These are phyloP conservation scores for Echinosphaeria canescens DNA, from an alignment of 2,329 filamentous ascomycete species.

Conservation along the genomic window DNA sequence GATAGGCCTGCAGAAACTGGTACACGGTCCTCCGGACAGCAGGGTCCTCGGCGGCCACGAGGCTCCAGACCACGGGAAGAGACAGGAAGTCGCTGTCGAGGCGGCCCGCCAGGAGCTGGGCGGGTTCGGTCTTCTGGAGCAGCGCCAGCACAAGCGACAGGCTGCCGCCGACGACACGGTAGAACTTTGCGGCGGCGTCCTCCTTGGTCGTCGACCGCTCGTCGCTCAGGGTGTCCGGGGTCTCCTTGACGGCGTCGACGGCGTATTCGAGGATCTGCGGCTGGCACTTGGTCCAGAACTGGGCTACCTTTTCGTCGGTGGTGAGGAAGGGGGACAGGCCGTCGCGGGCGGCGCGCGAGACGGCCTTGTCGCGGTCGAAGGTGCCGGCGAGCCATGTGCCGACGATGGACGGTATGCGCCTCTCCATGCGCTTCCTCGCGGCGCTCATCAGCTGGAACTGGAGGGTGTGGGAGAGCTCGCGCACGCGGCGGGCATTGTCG, in stretches of 20 bases:
- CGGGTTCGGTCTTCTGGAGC: conserved; percentile 33
- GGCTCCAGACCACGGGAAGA: conserved; percentile 43
- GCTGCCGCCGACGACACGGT: conserved; percentile 41
- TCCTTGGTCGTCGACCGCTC: conserved; percentile 67
- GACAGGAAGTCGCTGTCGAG: conserved; percentile 35
- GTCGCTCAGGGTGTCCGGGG: conserved; percentile 65
- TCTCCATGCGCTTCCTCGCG: conserved; percentile 65
- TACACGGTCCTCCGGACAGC: conserved; percentile 26
- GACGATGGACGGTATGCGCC: conserved; percentile 53
- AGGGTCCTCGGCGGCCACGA: conserved; percentile 39
- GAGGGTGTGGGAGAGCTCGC: conserved; percentile 62
- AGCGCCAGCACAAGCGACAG: conserved; percentile 32
- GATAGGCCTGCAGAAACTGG: conserved; percentile 24
- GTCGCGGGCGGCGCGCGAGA: conserved; percentile 55
- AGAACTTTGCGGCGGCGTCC: conserved; percentile 71
- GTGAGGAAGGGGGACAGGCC: conserved; percentile 57
- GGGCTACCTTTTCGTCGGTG: conserved; percentile 55
- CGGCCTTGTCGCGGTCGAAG: conserved; percentile 66
- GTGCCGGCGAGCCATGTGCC: conserved; percentile 82
- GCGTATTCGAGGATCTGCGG: conserved; percentile 64
- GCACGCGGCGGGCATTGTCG: conserved; percentile 70
- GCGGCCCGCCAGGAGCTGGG: too few relatives aligned
- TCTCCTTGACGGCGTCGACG: conserved; percentile 61
- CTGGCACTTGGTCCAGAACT: conserved; percentile 69
- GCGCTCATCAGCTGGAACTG: conserved; percentile 41